Base-by-base conservation (phyloP, 768 basidiomycete species). In the Kwoniella sp. region DNA sequence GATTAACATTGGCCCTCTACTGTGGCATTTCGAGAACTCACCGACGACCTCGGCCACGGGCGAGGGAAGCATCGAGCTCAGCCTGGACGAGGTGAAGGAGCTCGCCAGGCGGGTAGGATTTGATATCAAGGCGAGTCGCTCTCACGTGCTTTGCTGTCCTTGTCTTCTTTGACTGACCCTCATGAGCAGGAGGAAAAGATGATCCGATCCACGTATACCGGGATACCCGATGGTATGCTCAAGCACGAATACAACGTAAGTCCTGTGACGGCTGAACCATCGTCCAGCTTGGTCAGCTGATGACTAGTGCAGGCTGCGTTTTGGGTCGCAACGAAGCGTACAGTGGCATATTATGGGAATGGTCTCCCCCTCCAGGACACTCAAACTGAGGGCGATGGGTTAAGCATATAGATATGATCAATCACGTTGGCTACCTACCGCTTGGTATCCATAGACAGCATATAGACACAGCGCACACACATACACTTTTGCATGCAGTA, bases 11-110 rank as follows among this genome's bases (percentile, higher is more conserved):
- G 91, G 92, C 2, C 93, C 93, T 0, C 76, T 93, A 1, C 76
- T 96, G n/a, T 98, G 93, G 92, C 93, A 98, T 70, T 96, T 84
- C 74, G 92, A 96, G 67, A 92, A 93, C 73, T 90, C 88, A 19
- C 59, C 59, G 9, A 48, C 82, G 83, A 56, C 44, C 5, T 67
- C 65, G 1, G 43, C 59, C 10, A 34, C 82, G 10, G 69, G 83
- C 57, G 89, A 93, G 58, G 80, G 83, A 0, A 89, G 88, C 1
- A 79, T 98, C 29, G 92, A 96, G 74, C 79, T 96, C 15, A 85
- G 84, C 63, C 75, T 96, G n/a, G 87, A 88, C 53, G 91, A 96
- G 67, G 80, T 95, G 31, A 93, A 90, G 68, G 73, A 74, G 0
- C 79, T 96, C 5, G 85, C 83, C 2, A 78, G 78, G 20, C 76